These are phyloP conservation scores for Elsinoe fawcettii DNA, from an alignment of 2,329 filamentous ascomycete genomes.

Conservation along the genomic window DNA sequence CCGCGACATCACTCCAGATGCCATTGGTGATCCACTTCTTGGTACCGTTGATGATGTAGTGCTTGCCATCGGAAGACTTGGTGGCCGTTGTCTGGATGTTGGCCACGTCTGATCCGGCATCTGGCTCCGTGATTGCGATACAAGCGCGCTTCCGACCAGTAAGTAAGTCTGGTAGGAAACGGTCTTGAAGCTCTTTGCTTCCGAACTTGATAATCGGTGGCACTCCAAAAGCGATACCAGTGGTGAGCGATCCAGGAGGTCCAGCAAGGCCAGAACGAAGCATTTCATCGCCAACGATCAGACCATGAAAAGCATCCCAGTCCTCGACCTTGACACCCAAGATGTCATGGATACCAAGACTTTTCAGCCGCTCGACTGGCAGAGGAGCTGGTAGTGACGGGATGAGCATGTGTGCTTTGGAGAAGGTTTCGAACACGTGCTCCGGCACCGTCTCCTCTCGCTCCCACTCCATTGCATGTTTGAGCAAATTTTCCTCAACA, in stretches of 20 bases:
- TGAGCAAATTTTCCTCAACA: constrained; percentile 54
- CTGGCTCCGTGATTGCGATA: constrained; percentile 73
- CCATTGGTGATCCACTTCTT: constrained; percentile 79
- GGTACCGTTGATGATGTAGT: constrained; percentile 64
- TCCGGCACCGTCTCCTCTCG: constrained; percentile 54
- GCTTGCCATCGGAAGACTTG: constrained; percentile 54
- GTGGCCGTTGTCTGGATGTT: constrained; percentile 62
- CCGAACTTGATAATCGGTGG: constrained; percentile 66
- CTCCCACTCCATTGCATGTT: constrained; percentile 63
- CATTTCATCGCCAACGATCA: constrained; percentile 68
- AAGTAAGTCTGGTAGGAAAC: constrained; percentile 60
- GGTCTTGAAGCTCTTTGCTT: constrained; percentile 52
- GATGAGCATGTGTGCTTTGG: constrained; percentile 60
- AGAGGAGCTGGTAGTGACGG: constrained; percentile 62
- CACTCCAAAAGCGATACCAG: constrained; percentile 64
- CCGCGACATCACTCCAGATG: constrained; percentile 59
- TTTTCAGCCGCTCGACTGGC: constrained; percentile 60
- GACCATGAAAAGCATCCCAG: constrained; percentile 62
- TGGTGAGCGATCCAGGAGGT: constrained; percentile 57
- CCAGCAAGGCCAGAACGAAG: constrained; percentile 56
- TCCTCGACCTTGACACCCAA: constrained; percentile 62
- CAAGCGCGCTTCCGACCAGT: constrained; percentile 59
- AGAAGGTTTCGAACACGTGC: constrained; percentile 58
- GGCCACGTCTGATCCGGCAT: constrained; percentile 65
- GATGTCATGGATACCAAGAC: constrained; percentile 57